Evolutionary conservation across 1,139 yeast species (phyloP).

Genomic region (Zygosaccharomyces sapae): DNA sequence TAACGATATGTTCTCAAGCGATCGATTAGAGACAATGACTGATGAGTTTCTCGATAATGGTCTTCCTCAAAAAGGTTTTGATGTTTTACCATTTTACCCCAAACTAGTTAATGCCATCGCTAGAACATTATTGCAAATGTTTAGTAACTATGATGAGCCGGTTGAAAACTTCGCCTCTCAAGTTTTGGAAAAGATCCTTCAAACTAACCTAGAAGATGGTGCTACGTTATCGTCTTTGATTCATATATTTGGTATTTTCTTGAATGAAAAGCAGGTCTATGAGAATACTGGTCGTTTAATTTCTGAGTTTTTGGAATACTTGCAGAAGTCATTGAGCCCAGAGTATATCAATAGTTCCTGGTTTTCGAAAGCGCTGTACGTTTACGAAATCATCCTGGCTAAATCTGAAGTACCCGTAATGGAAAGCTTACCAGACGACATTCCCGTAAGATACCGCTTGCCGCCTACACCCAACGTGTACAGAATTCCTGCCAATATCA

Average conservation of each 20-base stretch:
- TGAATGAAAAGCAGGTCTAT: conserved; percentile 35
- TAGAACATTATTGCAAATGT: conserved; percentile 41
- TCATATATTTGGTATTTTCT: conserved; percentile 46
- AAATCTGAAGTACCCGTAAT: conserved; percentile 43
- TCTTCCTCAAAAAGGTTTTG: conserved; percentile 47
- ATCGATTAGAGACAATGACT: conserved; percentile 43
- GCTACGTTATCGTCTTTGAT: conserved; percentile 43
- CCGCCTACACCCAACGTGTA: conserved; percentile 25
- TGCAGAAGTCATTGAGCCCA: conserved; percentile 41
- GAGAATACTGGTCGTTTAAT: conserved; percentile 31
- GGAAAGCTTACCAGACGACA: conserved; percentile 29
- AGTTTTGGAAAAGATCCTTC: conserved; percentile 39
- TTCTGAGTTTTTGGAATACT: conserved; percentile 40
- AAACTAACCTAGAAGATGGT: conserved; percentile 33
- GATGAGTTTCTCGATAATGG: conserved; percentile 27
- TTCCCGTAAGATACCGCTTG: conserved; percentile 26
- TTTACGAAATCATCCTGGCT: conserved; percentile 48
- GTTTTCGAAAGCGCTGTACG: conserved; percentile 48
- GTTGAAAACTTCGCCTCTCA: conserved; percentile 34
- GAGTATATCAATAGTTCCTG: conserved; percentile 44
- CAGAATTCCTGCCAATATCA: conserved; percentile 36
- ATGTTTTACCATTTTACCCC: conserved; percentile 49
- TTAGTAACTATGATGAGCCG: conserved; percentile 24
- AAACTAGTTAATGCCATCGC: conserved; percentile 48
- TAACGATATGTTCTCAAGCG: conserved; percentile 36